A percentile compares a stretch with the other conserved stretches of the same genome.
Conservation (phyloP, 495 filamentous ascomycete genomes). For the Penicillium flavigenum region DNA sequence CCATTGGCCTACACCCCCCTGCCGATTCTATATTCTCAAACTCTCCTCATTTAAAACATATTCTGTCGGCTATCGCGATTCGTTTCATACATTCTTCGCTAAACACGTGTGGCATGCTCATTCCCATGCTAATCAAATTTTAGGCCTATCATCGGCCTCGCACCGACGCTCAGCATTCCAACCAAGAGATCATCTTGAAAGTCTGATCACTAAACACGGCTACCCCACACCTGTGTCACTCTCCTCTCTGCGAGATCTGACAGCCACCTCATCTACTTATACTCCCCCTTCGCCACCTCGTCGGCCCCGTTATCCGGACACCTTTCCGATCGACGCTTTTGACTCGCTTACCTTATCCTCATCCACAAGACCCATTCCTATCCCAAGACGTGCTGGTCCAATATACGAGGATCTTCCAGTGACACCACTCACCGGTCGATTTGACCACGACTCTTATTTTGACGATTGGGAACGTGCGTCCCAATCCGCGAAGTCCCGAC, state of each 20-base stretch:
- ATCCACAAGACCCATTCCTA: conserved; percentile 44
- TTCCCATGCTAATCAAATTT: conserved; percentile 54
- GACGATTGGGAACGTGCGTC: conserved; percentile 38
- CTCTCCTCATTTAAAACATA: conserved; percentile 11
- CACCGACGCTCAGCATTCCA: conserved; percentile 60
- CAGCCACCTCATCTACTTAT: conserved; percentile 64
- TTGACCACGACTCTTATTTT: conserved; percentile 41
- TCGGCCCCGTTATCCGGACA: conserved; percentile 19
- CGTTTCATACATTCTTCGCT: conserved; percentile 21
- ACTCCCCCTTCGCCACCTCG: conserved; percentile 44
- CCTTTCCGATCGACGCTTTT: conserved; percentile 24
- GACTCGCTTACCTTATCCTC: conserved; percentile 34
- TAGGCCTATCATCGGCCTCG: conserved; percentile 53
- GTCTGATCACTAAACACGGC: conserved; percentile 51
- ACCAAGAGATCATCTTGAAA: conserved; percentile 74
- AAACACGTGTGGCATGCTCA: conserved; percentile 44
- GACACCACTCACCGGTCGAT: conserved; percentile 46
- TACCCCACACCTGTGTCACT: conserved; percentile 61
- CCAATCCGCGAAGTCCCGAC: conserved; percentile 24
- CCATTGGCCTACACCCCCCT: conserved; percentile 17
- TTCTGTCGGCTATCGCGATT: conserved; percentile 18
- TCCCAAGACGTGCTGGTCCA: conserved; percentile 32
- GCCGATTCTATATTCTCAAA: not conserved
- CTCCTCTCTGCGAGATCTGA: conserved; percentile 70
- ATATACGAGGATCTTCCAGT: conserved; percentile 41